Percentiles rank a stretch among this genome's conserved stretches.
Evolutionary conservation across 345 rosid genomes (phyloP).

Genomic region (Gossypium stocksii): DNA sequence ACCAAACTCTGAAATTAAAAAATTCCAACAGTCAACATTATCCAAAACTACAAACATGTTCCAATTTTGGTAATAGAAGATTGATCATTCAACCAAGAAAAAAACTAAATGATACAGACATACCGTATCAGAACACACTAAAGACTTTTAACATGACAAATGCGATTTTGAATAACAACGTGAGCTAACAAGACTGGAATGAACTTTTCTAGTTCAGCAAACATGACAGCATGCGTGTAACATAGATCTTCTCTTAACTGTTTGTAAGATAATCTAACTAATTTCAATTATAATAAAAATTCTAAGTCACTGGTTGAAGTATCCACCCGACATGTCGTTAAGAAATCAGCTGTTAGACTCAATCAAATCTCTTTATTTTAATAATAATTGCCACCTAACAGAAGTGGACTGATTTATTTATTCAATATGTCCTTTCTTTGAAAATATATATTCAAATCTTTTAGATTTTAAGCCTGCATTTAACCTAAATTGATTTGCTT

Average conservation of each 20-base stretch:
- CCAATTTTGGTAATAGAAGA: too few species aligned
- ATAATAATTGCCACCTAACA: not conserved
- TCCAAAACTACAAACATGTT: too few species aligned
- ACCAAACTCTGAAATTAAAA: too few species aligned
- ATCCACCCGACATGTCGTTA: not conserved
- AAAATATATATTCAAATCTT: not conserved
- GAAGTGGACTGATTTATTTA: not conserved
- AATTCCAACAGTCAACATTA: too few species aligned
- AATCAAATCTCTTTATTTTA: not conserved
- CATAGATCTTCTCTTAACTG: not conserved
- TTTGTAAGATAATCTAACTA: not conserved
- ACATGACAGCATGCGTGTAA: not conserved
- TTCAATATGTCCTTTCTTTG: not conserved
- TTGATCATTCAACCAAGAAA: too few species aligned
- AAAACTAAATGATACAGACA: too few species aligned
- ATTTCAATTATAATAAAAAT: not conserved
- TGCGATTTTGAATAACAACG: too few species aligned
- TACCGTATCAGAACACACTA: too few species aligned
- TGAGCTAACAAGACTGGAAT: too few species aligned
- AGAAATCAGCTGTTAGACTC: not conserved
- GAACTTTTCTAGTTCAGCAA: not conserved
- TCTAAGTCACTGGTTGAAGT: not conserved
- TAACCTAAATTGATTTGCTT: not conserved
- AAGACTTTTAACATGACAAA: too few species aligned
- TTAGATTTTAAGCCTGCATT: not conserved